phyloP scores from a whole-genome alignment of 371 early-diverging fungal genomes.

The Mortierella sp. region DNA sequence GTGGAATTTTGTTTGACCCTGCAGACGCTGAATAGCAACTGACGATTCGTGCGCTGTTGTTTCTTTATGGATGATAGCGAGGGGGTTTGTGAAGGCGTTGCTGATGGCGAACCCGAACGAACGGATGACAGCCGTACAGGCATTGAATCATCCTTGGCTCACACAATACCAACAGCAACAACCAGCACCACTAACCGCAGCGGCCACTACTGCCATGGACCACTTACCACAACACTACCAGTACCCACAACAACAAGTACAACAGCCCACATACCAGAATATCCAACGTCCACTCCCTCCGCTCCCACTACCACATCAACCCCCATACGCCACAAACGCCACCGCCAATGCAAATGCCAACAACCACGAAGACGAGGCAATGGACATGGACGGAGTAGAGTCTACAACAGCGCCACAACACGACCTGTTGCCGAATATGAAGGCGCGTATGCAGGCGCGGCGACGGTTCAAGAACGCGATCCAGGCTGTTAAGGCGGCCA shows the following conservation, averaged over 20 bases:
- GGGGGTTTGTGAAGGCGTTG: slow-evolving; percentile 82
- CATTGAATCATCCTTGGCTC: slow-evolving; percentile 84
- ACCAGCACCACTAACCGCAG: not conserved
- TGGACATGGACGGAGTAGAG: slow-evolving; percentile 36
- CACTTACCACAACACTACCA: not conserved
- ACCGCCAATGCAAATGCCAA: not conserved
- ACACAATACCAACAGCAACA: slow-evolving; percentile 12
- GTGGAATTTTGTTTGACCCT: not conserved
- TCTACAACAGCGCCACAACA: not conserved
- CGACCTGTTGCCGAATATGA: slow-evolving; percentile 42
- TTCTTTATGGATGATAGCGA: slow-evolving; percentile 65
- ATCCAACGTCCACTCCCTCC: not conserved
- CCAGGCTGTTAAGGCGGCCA: slow-evolving; percentile 31
- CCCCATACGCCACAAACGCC: not conserved
- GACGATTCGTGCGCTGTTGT: not conserved
- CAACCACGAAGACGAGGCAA: not conserved
- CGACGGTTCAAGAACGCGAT: slow-evolving; percentile 34
- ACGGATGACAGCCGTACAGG: slow-evolving; percentile 82
- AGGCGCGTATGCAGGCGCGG: slow-evolving; percentile 38
- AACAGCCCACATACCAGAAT: not conserved
- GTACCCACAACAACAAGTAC: not conserved
- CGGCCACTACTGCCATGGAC: not conserved
- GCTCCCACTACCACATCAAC: not conserved
- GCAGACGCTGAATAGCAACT: not conserved
- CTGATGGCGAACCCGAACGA: slow-evolving; percentile 79